Evolutionary conservation across 352 stramenopile genomes (phyloP).

Genomic region (Pythium grandisporangium): DNA sequence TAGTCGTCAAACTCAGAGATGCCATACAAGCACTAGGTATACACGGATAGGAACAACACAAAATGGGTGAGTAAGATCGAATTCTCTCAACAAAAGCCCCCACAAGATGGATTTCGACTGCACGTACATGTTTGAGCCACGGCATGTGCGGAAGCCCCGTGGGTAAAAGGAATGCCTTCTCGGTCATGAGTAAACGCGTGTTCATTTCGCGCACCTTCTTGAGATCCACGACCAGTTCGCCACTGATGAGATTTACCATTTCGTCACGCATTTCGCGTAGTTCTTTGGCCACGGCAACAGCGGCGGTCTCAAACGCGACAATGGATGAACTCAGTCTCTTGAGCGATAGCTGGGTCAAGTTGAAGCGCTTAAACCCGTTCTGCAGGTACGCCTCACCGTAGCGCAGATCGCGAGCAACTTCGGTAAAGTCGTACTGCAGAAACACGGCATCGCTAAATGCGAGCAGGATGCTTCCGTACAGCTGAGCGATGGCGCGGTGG

Average conservation of each 20-base stretch:
- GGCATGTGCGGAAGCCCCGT: slow-evolving; percentile 56
- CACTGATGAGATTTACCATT: slow-evolving; percentile 51
- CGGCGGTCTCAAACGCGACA: slow-evolving; percentile 45
- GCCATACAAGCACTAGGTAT: too few species aligned
- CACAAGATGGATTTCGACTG: background rate
- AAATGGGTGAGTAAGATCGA: background rate
- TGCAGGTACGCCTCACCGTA: slow-evolving; percentile 46
- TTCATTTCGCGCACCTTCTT: slow-evolving; percentile 80
- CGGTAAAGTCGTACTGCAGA: slow-evolving; percentile 78
- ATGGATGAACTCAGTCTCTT: slow-evolving; percentile 50
- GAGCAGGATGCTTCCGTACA: slow-evolving; percentile 72
- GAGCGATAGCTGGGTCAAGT: slow-evolving; percentile 21
- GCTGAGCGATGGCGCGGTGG: slow-evolving; percentile 60
- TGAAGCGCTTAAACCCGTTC: slow-evolving; percentile 18
- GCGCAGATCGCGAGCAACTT: slow-evolving; percentile 62
- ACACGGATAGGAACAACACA: slow-evolving; percentile 30
- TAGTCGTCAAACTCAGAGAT: slow-evolving; percentile 83
- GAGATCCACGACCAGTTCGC: slow-evolving; percentile 56
- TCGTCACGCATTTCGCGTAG: slow-evolving; percentile 45
- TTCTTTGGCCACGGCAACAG: slow-evolving; percentile 36
- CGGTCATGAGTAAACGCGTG: slow-evolving; percentile 72
- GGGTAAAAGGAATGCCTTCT: slow-evolving; percentile 71
- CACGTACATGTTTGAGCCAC: slow-evolving; percentile 77
- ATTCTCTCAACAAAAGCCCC: background rate
- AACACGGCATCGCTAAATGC: slow-evolving; percentile 78